Evolutionary conservation across 176 grass and related monocot species (phyloP).

Genomic region (Phragmites australis): DNA sequence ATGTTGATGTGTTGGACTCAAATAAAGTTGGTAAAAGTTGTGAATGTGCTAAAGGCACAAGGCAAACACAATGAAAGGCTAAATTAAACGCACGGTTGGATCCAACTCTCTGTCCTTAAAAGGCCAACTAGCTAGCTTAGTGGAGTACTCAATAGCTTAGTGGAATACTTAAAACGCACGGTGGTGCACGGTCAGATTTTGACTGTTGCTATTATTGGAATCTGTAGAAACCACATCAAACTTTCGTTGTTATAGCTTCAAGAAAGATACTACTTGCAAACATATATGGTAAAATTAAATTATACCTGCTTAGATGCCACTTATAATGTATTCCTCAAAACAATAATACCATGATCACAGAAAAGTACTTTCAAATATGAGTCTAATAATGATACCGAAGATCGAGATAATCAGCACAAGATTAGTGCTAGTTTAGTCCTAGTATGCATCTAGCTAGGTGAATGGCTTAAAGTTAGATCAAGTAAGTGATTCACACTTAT

Average conservation of each 20-base stretch:
- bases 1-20: neutral
- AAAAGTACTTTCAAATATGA: too few species aligned
- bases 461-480: too few species aligned
- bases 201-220: constrained; percentile 4
- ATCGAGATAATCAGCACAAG: too few species aligned
- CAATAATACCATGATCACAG: too few species aligned
- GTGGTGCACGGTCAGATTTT: neutral
- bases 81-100: constrained; percentile 38
- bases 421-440: too few species aligned
- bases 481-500: too few species aligned
- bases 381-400: too few species aligned
- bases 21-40: constrained; percentile 17
- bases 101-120: constrained; percentile 8
- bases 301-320: too few species aligned
- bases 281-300: too few species aligned
- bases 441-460: too few species aligned
- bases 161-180: too few species aligned
- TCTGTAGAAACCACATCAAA: constrained; percentile 15
- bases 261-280: neutral
- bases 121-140: neutral
- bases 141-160: neutral
- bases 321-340: too few species aligned
- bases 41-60: constrained; percentile 41
- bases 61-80: neutral
- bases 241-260: neutral